Base-by-base conservation (phyloP, 176 grass and related monocot species). In the Canna indica region DNA sequence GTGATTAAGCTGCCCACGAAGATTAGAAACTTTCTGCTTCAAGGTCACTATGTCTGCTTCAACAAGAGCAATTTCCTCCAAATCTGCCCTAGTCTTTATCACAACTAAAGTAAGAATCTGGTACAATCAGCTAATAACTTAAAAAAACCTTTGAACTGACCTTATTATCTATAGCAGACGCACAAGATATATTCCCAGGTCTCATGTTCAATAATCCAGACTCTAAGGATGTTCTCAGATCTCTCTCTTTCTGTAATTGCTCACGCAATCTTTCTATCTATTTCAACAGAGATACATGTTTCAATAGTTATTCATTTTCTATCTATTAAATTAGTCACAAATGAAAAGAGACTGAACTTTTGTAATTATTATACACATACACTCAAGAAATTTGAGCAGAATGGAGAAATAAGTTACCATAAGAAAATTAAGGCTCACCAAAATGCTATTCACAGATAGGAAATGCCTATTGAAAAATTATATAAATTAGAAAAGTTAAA, bases 11-110 rank as follows among this genome's bases (percentile, higher is more conserved):
- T 93, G 88, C 52, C 86, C 90, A 70, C 73, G 86, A 57, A 99
- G 82, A 83, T 90, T 86, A 88, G 79, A 73, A 78, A 79, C 84
- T 76, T 99, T 93, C 78, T 99, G 86, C 80, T 99, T 99, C 71
- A 93, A 90, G 58, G 76, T 90, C 50, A 85, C 60, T 72, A 93
- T 87, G 82, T 99, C 90, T 75, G 90, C 85, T 81, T 99, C 95
- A 83, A 78, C 77, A 68, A 82, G 76, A 66, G 75, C 86, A 68
- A 99, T 86, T 66, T 86, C 94, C 82, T 90, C 82, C 34, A 99
- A 86, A 90, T 90, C 86, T 81, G 69, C 80, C 81, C 80, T 81
- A 66, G 81, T 81, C 94, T 96, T 74, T 81, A 85, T 63, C 60
- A 75, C 67, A 69, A 85, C 52, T 59, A 60, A 59, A 41, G 4